Base-by-base conservation (phyloP, 1,139 yeast species). In the Diutina pseudorugosa region DNA sequence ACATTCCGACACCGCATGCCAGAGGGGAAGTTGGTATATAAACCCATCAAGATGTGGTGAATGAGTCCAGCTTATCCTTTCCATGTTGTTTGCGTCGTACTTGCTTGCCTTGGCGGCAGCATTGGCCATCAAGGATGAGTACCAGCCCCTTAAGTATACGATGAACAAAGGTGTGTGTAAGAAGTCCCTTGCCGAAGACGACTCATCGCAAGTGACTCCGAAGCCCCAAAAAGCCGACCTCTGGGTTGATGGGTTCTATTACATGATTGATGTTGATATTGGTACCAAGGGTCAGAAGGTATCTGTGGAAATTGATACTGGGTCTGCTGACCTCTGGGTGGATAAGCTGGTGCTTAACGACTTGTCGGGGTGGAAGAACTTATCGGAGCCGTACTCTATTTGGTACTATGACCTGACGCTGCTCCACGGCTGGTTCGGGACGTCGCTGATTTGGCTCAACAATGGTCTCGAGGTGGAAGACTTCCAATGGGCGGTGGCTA, bases 301-400 rank as follows among this genome's bases (percentile, higher is more conserved):
- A 9, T 12, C 16, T 8, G 55, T 57, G 6, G 19, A n/a, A 7
- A 14, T 43, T 18, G 58, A 57, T 52, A 55, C 58, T 16, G 58
- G 58, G 2, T 57, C 58, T n/a, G 50, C 56, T 5, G 57, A 57
- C 36, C 50, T 57, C 7, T 57, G 58, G 58, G 53, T 55, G 4
- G 50, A 40, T 50, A 5, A 25, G 30, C 11, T 5, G 14, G 7
- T 9, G 16, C 2, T 23, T 16, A 2, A 40, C 1, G 36, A 23
- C 41, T n/a, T 12, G 16, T 2, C 19, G 12, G 36, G 4, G 11
- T 52, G 9, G 19, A 49, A 47, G 52, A 52, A 41, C 51, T 54
- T n/a, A 4, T 55, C 55, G 2, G 25, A 52, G 11, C 45, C 41
- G 5, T 55, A 52, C 51, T 18, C 36, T 36, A 53, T 53, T 18